These are phyloP conservation scores for Kazachstania sp. DNA, from an alignment of 1,139 yeast genomes.

Conservation along the genomic window DNA sequence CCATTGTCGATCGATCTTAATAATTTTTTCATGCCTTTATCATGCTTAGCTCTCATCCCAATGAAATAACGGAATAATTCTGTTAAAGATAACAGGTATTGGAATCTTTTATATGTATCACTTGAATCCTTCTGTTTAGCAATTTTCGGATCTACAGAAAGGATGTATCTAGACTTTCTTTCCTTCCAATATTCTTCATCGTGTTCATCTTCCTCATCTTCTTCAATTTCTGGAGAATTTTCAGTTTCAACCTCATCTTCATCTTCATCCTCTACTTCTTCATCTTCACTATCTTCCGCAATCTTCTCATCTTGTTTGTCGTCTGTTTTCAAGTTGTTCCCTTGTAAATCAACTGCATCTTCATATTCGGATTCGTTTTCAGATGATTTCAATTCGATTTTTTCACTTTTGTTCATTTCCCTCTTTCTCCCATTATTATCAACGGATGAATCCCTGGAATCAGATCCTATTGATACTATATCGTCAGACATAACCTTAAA, in stretches of 20 bases:
- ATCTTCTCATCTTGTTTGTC: background rate
- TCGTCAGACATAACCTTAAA: no score
- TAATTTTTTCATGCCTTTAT: constrained; percentile 45
- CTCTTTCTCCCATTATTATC: no score
- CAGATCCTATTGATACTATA: no score
- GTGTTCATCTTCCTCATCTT: background rate
- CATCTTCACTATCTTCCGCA: background rate
- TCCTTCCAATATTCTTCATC: constrained; percentile 28
- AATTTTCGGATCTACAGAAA: constrained; percentile 47
- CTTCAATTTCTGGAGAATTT: background rate
- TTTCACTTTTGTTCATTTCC: background rate
- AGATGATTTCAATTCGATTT: background rate
- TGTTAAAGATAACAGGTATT: constrained; percentile 57
- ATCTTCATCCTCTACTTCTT: background rate
- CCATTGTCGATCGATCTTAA: constrained; percentile 15
- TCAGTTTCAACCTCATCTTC: background rate
- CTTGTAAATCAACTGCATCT: background rate
- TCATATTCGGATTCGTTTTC: background rate
- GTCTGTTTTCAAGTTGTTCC: background rate
- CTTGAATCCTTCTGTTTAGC: constrained; percentile 52
- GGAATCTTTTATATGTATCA: constrained; percentile 61
- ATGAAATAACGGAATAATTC: constrained; percentile 63
- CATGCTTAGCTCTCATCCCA: constrained; percentile 55
- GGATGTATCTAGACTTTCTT: constrained; percentile 41
- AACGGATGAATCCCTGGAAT: no score